Evolutionary conservation across 352 stramenopile species (phyloP), one percentile per base, ranked within the genome.

Genomic region (Pythium myriotylum): DNA sequence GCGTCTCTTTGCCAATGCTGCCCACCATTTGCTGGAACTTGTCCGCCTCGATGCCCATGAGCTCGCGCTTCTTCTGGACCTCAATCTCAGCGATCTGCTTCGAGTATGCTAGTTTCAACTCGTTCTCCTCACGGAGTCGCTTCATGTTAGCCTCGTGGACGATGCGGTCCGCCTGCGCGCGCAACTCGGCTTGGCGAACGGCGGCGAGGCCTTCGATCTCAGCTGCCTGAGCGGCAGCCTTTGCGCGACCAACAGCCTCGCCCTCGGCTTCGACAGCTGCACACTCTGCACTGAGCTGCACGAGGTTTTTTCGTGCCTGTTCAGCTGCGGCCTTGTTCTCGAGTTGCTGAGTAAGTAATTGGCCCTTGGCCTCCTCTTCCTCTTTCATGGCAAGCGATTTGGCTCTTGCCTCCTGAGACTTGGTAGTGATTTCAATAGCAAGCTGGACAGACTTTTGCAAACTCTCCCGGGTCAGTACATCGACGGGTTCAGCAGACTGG

Each of bases 391-490:
- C 84, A 23, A 87, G 76, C 24, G 81, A 84, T 59, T 91, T 91
- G 58, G 84, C 84, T 4, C 81, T 80, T 10, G 84, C 84, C 52
- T 93, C 84, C 46, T 93, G 84, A 1, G 81, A 91, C 51, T 93
- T 89, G 43, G 84, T 93, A 32, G 84, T 93, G 73, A 93, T 93
- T 56, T 91, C 81, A 43, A 93, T 93, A 23, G 84, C 84, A n/a
- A 93, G 55, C 35, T 93, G 84, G 42, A 93, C 84, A 1, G 80
- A 91, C 60, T 90, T 91, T 60, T 93, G 84, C 32, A 93, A 62
- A 65, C 80, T 91, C 54, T 88, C 77, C 22, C 84, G 80, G 3
- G 84, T 93, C 35, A 87, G 65, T 10, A 77, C 70, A 19, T 93
- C 84, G 24, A 93, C 84, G 2, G 84, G 84, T 54, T 93, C 84